Percentiles rank a stretch among this genome's conserved stretches.
These are phyloP conservation scores for Leishmania martiniquensis DNA, from an alignment of 208 protist genomes.

Conservation along the genomic window DNA sequence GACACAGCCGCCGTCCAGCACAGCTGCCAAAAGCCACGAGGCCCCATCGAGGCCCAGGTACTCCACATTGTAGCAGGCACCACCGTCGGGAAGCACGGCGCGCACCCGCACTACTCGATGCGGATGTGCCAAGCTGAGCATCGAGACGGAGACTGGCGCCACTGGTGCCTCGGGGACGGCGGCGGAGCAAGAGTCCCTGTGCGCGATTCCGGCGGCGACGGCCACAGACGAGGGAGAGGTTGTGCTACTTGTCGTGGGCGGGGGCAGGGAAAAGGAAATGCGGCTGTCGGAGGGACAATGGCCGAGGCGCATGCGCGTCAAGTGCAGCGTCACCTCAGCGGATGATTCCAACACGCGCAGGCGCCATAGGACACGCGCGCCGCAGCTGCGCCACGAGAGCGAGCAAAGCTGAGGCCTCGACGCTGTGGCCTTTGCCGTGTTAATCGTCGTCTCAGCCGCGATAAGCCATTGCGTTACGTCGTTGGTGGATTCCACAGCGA, in stretches of 20 bases:
- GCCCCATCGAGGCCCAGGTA: constrained; percentile 66
- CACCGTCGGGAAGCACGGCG: constrained; percentile 42
- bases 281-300: constrained; percentile 11
- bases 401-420: constrained; percentile 4
- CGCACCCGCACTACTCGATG: constrained; percentile 45
- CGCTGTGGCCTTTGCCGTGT: background rate
- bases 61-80: constrained; percentile 62
- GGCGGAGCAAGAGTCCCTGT: background rate
- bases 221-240: too few species aligned
- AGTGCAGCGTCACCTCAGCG: constrained; percentile 20
- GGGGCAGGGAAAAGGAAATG: background rate
- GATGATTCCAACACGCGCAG: constrained; percentile 25
- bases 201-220: background rate
- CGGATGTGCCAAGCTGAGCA: constrained; percentile 15
- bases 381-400: constrained; percentile 29
- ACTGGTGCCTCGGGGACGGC: background rate
- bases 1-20: constrained; percentile 35
- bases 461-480: constrained; percentile 29
- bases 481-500: constrained; percentile 51
- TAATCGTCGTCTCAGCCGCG: constrained; percentile 21
- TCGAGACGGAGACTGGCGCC: background rate
- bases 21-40: constrained; percentile 54
- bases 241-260: background rate
- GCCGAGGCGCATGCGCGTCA: constrained; percentile 22
- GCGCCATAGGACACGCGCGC: constrained; percentile 23